These are phyloP conservation scores for Poa annua DNA, from an alignment of 176 grass and related monocot species.

Conservation along the genomic window DNA sequence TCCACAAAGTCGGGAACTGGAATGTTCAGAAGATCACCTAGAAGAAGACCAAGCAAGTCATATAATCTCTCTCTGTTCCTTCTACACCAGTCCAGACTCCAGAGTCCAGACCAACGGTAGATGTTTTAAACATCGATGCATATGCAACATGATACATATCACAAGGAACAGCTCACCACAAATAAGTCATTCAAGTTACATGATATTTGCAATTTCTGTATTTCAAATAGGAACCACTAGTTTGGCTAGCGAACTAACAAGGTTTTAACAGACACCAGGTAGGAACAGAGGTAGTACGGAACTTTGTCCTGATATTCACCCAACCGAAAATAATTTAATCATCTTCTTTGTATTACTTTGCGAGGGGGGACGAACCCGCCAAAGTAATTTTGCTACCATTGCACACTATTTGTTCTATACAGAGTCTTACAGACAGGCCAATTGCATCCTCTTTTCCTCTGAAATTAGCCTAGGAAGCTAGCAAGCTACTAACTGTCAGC, in stretches of 20 bases:
- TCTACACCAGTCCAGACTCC: neutral
- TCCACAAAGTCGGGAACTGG: too few relatives aligned
- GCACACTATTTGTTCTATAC: neutral
- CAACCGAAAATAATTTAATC: neutral
- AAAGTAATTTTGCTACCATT: neutral
- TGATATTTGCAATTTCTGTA: too few relatives aligned
- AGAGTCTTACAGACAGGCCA: constrained; percentile 29
- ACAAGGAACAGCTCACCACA: neutral
- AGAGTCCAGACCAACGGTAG: neutral
- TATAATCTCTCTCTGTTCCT: neutral
- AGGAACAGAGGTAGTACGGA: too few relatives aligned
- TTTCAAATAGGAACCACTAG: neutral
- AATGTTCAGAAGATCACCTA: too few relatives aligned
- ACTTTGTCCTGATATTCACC: neutral
- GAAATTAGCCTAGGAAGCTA: constrained; percentile 26
- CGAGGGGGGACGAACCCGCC: neutral
- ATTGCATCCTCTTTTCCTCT: neutral
- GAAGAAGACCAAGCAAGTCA: neutral
- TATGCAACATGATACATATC: neutral
- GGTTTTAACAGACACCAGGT: neutral
- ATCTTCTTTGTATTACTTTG: neutral
- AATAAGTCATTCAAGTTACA: too few relatives aligned
- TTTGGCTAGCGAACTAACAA: neutral
- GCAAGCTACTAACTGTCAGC: constrained; percentile 12
- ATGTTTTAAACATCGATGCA: neutral